Evolutionary conservation across 192 early-diverging fungal species (phyloP), one percentile per base, ranked within the genome.

Genomic region (Podila horticola): DNA sequence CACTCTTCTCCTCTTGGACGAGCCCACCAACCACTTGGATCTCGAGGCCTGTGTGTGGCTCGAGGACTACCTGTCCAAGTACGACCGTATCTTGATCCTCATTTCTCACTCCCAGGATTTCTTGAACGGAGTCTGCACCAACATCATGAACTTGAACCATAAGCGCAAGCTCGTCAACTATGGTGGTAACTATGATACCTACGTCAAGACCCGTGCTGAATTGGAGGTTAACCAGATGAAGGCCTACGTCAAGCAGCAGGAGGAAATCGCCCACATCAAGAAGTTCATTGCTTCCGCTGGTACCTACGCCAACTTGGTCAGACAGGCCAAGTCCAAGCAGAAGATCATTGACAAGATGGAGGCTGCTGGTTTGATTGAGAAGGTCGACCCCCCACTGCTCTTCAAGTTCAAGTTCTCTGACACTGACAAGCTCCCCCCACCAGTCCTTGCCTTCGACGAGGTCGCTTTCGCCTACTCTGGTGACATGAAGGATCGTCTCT

Each of bases 291-390:
- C 96, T 36, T 96, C 95, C 22, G 97, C 95, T 73, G 98, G 98
- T 97, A 99, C 98, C 55, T 99, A 97, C 86, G 93, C 98, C 77
- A 99, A 99, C 89, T 91, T 99, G 89, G 84, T 85, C 62, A 89
- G 94, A 60, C 98, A 99, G 87, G 98, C 98, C 64, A 98, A 99
- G 90, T 96, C 95, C 41, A 94, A 96, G 84, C 98, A 98, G 82
- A 99, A 99, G 94, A 99, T 98, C 84, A 92, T 99, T 55, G 98
- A 99, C 89, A 99, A 99, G 89, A 99, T 99, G 98, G 95, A 97
- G 87, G 98, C 97, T 70, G 98, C 92, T 71, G 98, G 98, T 74
- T 87, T 99, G 63, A 92, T 99, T 60, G 98, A 99, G 74, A 96
- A 97, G 88, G 95, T 98, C 52, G 92, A 95, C 67, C 84, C 85